Conservation (phyloP, 306 rosid species). For the Begonia fuchsioides region DNA sequence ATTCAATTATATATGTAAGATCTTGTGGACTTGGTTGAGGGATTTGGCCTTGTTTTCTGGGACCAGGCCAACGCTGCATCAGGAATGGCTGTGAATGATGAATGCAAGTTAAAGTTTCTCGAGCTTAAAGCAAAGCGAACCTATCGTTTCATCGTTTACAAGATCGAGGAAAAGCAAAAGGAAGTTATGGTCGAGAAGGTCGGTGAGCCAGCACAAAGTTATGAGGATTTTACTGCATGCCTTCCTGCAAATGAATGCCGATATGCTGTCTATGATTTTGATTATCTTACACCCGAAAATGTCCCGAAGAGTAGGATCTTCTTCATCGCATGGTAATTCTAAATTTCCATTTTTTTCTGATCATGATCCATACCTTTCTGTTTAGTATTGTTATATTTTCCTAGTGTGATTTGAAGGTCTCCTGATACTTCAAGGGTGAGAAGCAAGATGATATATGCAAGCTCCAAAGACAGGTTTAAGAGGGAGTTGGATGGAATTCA, state of each 20-base stretch:
- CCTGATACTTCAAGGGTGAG: slow-evolving; percentile 71
- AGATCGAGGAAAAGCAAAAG: slow-evolving; percentile 85
- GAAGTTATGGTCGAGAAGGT: slow-evolving; percentile 67
- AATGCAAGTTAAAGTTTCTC: slow-evolving; percentile 62
- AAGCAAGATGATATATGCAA: slow-evolving; percentile 88
- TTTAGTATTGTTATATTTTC: neutral
- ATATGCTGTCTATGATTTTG: slow-evolving; percentile 75
- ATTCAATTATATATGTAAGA: too few relatives aligned
- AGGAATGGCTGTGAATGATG: slow-evolving; percentile 73
- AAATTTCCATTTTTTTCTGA: neutral
- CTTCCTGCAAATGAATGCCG: slow-evolving; percentile 80
- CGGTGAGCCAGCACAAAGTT: slow-evolving; percentile 59
- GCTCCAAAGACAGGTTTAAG: slow-evolving; percentile 88
- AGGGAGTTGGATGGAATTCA: slow-evolving; percentile 91
- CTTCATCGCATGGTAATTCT: slow-evolving; percentile 61
- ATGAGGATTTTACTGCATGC: slow-evolving; percentile 53
- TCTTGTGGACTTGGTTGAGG: too few relatives aligned
- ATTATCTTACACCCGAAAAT: slow-evolving; percentile 59
- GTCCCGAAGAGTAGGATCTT: slow-evolving; percentile 71
- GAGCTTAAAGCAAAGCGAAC: slow-evolving; percentile 77
- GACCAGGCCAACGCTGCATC: slow-evolving; percentile 66
- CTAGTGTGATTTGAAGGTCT: slow-evolving; percentile 40
- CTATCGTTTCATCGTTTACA: slow-evolving; percentile 47
- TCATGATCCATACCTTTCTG: neutral
- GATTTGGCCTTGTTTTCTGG: too few relatives aligned